Evolutionary conservation across 2,329 filamentous ascomycete species (phyloP).

Genomic region (Phialocephala sp.): DNA sequence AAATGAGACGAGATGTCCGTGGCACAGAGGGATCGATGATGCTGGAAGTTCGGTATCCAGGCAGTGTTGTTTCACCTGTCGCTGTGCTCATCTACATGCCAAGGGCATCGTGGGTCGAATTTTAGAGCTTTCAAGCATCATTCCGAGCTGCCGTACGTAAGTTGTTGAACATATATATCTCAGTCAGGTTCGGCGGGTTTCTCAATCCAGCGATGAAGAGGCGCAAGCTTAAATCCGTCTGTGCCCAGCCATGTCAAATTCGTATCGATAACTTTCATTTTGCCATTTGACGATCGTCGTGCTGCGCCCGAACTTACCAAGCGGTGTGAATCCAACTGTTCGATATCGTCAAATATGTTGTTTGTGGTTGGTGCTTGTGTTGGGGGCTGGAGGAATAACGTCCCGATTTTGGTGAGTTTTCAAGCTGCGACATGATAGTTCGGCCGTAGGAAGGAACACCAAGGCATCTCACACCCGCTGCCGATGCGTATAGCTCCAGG

Average conservation of each 20-base stretch:
- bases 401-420: too few species aligned
- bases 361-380: not conserved
- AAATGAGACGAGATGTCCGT: not conserved
- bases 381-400: slow-evolving; percentile 5
- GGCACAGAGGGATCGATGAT: not conserved
- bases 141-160: not conserved
- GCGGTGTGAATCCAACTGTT: not conserved
- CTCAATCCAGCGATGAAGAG: not conserved
- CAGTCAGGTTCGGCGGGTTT: slow-evolving; percentile 4
- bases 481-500: not conserved
- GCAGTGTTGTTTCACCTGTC: not conserved
- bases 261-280: not conserved
- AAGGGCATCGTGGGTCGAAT: not conserved
- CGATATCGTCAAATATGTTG: not conserved
- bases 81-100: not conserved
- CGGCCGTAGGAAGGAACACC: slow-evolving; percentile 2
- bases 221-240: not conserved
- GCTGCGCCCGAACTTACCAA: slow-evolving; percentile 4
- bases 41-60: too few species aligned
- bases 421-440: not conserved
- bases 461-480: not conserved
- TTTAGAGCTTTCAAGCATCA: not conserved
- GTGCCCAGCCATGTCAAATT: not conserved
- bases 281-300: not conserved
- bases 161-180: not conserved